Evolutionary conservation across 768 basidiomycete species (phyloP), one percentile per base, ranked within the genome.

Genomic region (Macrolepiota dolichaula): DNA sequence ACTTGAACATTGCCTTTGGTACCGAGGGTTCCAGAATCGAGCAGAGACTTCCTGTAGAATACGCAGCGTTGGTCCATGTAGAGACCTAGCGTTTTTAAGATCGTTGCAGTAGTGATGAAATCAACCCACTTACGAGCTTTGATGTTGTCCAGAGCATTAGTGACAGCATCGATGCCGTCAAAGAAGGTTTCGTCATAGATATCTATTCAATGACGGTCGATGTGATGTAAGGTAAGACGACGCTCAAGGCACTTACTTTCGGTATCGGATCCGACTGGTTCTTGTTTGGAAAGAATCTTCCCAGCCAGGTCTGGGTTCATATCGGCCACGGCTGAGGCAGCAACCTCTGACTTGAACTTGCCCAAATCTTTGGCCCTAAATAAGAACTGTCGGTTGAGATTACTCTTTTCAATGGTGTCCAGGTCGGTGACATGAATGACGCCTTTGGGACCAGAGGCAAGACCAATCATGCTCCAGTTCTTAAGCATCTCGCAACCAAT

Each of bases 401-500:
- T 99, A 68, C 92, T 95, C 84, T 99, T 99, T 79, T 99, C 97
- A 71, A 99, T 99, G 32, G 96, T 98, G 73, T 99, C 97, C 68
- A 99, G 75, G 73, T 99, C 97, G 4, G 97, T 98, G 59, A 98
- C 93, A 67, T 96, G 87, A 59, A 99, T 92, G 55, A 81, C 76
- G 10, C 92, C 97, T 44, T 86, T 80, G 15, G 84, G 79, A 11
- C 92, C 92, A 32, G 88, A 84, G 6, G 85, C 96, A 50, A 99
- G 78, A 63, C 97, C 97, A 83, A 98, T 96, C 94, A 98, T 92
- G 65, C 92, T 91, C 97, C 97, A 99, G 75, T 98, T 99, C 81
- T 99, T 99, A 68, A 99, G 77, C 97, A 98, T 98, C 77, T 99
- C 97, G 71, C 97, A 99, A 19, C 97, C 97, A 71, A 99, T 98